Base-by-base conservation (phyloP, 2,329 filamentous ascomycete species). In the Achaetomium macrosporum region DNA sequence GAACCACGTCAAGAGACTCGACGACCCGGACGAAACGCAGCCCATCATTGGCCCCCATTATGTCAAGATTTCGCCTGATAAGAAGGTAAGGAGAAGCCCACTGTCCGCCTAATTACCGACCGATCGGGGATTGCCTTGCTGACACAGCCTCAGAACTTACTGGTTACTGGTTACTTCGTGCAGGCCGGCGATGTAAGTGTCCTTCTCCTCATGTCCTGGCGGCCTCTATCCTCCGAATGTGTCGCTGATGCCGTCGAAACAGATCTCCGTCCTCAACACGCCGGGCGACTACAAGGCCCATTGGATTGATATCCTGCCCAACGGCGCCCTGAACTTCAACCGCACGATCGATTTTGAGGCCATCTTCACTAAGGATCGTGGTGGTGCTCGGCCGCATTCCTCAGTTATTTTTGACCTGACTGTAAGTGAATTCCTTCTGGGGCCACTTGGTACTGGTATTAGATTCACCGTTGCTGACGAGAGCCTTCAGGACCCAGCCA, bases 131-230 rank as follows among this genome's bases (percentile, higher is more conserved):
- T n/a, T n/a, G n/a, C n/a, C n/a, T n/a, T n/a, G n/a, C n/a, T n/a
- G n/a, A n/a, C n/a, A n/a, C n/a, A n/a, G n/a, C n/a, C n/a, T n/a
- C n/a, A n/a, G 78, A 84, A 63, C 66, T 84, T 15, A 15, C 71
- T 84, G 2, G 79, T 84, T 13, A 82, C 78, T n/a, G 82, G 82
- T 48, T 84, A 84, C 69, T 84, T 84, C 61, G 78, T 85, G 2
- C 80, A 84, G 67, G 78, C 75, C 10, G 80, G 81, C 25, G 76
- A 79, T 55, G 82, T 83, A 52, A 77, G 76, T 7, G 68, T n/a
- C n/a, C n/a, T n/a, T n/a, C n/a, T n/a, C n/a, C n/a, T n/a, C n/a
- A n/a, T n/a, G n/a, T n/a, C n/a, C n/a, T n/a, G n/a, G n/a, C n/a
- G n/a, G n/a, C n/a, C n/a, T n/a, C n/a, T n/a, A n/a, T n/a, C n/a